A percentile compares a stretch with the other conserved stretches of the same genome.
phyloP scores from a whole-genome alignment of 1,284 basidiomycete genomes.

The Agroathelia rolfsii region DNA sequence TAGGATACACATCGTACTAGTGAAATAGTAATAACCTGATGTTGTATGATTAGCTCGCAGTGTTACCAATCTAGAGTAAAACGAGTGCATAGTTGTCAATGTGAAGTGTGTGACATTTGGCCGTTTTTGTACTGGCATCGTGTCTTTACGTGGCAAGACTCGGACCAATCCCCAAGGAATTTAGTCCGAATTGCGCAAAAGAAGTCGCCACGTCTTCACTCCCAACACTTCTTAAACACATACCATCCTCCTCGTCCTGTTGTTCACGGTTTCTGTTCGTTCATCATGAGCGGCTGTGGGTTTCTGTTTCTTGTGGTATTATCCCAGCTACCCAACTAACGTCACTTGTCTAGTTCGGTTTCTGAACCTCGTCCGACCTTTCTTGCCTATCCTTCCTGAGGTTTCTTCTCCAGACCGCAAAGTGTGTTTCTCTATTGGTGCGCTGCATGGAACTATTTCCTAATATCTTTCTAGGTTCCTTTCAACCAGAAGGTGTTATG shows the following conservation, averaged over 20 bases:
- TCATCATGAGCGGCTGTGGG: constrained; percentile 31
- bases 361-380: constrained; percentile 91
- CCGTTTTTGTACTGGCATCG: too few relatives aligned
- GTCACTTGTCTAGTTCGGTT: constrained; percentile 69
- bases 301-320: constrained; percentile 6
- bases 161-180: too few relatives aligned
- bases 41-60: too few relatives aligned
- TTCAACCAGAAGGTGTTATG: constrained; percentile 96
- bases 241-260: constrained; percentile 16
- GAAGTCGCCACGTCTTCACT: too few relatives aligned
- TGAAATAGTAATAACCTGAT: too few relatives aligned
- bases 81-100: too few relatives aligned
- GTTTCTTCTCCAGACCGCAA: constrained; percentile 94
- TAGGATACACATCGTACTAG: too few relatives aligned
- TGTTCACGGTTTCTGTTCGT: constrained; percentile 17
- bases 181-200: too few relatives aligned
- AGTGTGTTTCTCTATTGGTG: constrained; percentile 32
- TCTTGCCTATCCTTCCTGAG: constrained; percentile 89
- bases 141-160: too few relatives aligned
- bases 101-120: too few relatives aligned
- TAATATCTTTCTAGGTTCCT: constrained; percentile 51
- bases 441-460: constrained; percentile 8
- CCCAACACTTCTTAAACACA: constrained; percentile 4
- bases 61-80: too few relatives aligned
- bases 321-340: constrained; percentile 4